Base-by-base conservation (phyloP, 768 basidiomycete species). In the Psilocybe azurescens region DNA sequence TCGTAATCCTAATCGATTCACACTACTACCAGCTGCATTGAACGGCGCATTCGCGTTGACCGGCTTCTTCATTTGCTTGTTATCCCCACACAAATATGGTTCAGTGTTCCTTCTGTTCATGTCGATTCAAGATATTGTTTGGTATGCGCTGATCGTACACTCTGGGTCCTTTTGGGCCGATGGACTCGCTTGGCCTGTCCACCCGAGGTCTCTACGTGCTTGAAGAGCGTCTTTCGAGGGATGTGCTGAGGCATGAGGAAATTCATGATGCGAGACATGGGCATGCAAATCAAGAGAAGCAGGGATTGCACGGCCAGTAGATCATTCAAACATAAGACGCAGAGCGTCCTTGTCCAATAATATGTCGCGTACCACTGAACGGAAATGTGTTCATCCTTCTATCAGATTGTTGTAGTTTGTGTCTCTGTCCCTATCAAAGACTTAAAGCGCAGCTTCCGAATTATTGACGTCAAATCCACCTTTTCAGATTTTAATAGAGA, bases 41-140 rank as follows among this genome's bases (percentile, higher is more conserved):
- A 68, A 69, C 49, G 71, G 69, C 3, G 62, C 68, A 7, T 72
- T 69, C 48, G 68, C 69, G 0, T 36, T 62, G 3, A 60, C 53
- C 2, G 61, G 62, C 9, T 60, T 72, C 0, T 39, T 67, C 5
- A 68, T 62, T 6, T 68, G 68, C 53, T 14, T 69, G 9, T 56
- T 69, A 36, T 60, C 66, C 16, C 69, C 69, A 2, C 58, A 67
- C 52, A 65, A 41, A 38, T 70, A 67, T 41, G 69, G 69, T 2
- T 70, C 71, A 1, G 62, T 68, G 0, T 65, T 67, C 63, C 68
- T 72, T 14, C 60, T 72, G 30, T 60, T 70, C 33, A 64, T 65
- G 5, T 58, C 64, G 5, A 29, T 68, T 5, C 68, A 70, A 52
- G 67, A 69, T 48, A 59, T 68, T 3, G 38, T 65, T 32, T 72